Base-by-base conservation (phyloP, 1,284 basidiomycete genomes). In the Rhodotorula mucilaginosa region DNA sequence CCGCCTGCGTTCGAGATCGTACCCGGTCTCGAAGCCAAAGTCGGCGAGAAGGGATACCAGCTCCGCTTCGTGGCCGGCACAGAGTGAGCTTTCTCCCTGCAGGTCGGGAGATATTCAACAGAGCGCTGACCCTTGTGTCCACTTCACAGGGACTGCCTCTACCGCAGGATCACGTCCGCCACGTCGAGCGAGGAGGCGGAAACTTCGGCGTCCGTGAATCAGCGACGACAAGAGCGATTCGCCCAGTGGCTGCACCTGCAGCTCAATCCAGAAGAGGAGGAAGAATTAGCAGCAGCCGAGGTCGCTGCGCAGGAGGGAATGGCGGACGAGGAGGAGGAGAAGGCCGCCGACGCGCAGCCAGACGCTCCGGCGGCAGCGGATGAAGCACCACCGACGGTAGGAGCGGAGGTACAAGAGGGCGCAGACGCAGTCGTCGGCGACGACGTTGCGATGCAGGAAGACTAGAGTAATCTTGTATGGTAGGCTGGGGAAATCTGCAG, bases 51-150 rank as follows among this genome's bases (percentile, higher is more conserved):
- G 23, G 80, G 78, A 21, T 83, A 80, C 76, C 78, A 79, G 54
- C 77, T 83, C 39, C 79, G 79, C 66, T 82, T 81, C 66, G 80
- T 81, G 13, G 77, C 80, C 31, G 78, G 78, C 54, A 82, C 81
- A 44, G 82, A 82, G 67, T 68, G 48, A 47, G 70, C 39, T 44
- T 44, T 64, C n/a, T 13, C 34, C 23, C 6, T 34, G 23, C 31
- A 29, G 44, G 5, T 3, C 21, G 29, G 49, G n/a, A 46, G 12
- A 8, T 21, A 10, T 2, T 31, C 19, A 16, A 1, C 8, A 13
- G 12, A 6, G 26, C 54, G 19, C 54, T 12, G 21, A 48, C 21
- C 5, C 7, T 19, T 15, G 26, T 21, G 1, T n/a, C 63, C 18
- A 18, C 18, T 46, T 31, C 15, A 21, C 57, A 70, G 69, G 57